Percentiles rank a stretch among this genome's conserved stretches.
These are phyloP conservation scores for Uncinocarpus reesii DNA, from an alignment of 2,329 filamentous ascomycete genomes.

Conservation along the genomic window DNA sequence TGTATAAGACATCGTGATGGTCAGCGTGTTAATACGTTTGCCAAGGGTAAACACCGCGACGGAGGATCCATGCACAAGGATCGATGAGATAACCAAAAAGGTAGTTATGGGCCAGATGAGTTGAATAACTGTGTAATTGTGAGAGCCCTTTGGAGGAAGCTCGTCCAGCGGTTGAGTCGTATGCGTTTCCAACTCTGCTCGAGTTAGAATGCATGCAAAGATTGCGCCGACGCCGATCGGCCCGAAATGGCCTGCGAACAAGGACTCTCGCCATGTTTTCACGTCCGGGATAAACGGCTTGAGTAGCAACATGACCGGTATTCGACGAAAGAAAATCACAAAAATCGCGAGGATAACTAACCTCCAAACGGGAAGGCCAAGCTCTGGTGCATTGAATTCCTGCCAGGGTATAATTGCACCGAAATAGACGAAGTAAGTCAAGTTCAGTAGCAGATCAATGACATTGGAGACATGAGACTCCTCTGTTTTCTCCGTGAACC, in stretches of 20 bases:
- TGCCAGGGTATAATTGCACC: constrained; percentile 96
- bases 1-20: constrained; percentile 93
- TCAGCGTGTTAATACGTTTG: constrained; percentile 94
- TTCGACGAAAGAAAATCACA: constrained; percentile 88
- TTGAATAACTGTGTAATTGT: constrained; percentile 62
- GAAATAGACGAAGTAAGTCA: constrained; percentile 96
- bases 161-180: constrained; percentile 65
- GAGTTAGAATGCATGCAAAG: constrained; percentile 83
- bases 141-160: constrained; percentile 39
- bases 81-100: constrained; percentile 88
- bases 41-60: constrained; percentile 95
- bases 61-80: constrained; percentile 93
- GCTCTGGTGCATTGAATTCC: constrained; percentile 64
- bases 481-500: constrained; percentile 97
- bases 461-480: constrained; percentile 99
- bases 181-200: constrained; percentile 76
- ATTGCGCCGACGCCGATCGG: constrained; percentile 96
- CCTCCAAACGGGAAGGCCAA: constrained; percentile 77
- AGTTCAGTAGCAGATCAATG: constrained; percentile 90
- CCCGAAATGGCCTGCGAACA: constrained; percentile 95
- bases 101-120: constrained; percentile 93
- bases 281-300: constrained; percentile 94
- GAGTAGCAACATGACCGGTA: constrained; percentile 82
- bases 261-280: constrained; percentile 93
- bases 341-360: constrained; percentile 88